These are phyloP conservation scores for Pseudocercospora pini-densiflorae DNA, from an alignment of 2,329 filamentous ascomycete species.

Conservation along the genomic window DNA sequence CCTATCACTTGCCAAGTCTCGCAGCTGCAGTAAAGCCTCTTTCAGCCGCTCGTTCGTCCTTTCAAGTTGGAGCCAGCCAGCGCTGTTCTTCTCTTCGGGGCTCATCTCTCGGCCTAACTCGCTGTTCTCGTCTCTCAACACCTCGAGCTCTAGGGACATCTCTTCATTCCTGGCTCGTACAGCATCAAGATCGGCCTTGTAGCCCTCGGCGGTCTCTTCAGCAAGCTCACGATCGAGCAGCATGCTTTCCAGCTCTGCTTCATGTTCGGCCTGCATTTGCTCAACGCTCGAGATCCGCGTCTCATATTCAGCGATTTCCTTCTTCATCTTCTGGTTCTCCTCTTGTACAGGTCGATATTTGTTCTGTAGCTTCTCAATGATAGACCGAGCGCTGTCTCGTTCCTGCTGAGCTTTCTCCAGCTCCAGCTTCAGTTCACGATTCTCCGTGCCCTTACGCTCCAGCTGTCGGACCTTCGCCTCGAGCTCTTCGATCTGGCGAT, in stretches of 20 bases:
- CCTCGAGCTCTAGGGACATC: constrained; percentile 83
- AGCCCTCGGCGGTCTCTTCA: constrained; percentile 84
- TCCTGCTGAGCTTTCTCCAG: constrained; percentile 78
- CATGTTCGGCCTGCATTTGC: constrained; percentile 78
- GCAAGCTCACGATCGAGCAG: constrained; percentile 94
- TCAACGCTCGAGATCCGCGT: constrained; percentile 71
- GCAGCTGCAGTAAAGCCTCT: constrained; percentile 80
- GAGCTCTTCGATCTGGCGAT: constrained; percentile 79
- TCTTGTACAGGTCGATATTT: constrained; percentile 86
- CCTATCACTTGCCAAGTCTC: constrained; percentile 84
- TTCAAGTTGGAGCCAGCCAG: constrained; percentile 91
- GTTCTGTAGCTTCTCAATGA: constrained; percentile 87
- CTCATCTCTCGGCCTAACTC: constrained; percentile 85
- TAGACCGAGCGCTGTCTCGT: constrained; percentile 75
- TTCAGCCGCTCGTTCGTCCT: constrained; percentile 84
- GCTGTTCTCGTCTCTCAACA: constrained; percentile 83
- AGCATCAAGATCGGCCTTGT: constrained; percentile 78
- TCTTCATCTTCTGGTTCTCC: constrained; percentile 76
- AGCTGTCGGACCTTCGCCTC: constrained; percentile 85
- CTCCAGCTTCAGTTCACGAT: constrained; percentile 80
- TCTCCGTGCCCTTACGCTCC: constrained; percentile 84
- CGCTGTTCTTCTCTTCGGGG: constrained; percentile 82
- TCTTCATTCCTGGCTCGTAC: constrained; percentile 80
- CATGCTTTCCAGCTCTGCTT: constrained; percentile 82
- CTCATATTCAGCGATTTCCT: constrained; percentile 77